Percentiles rank a stretch among this genome's conserved stretches.
phyloP scores from a whole-genome alignment of 2,329 filamentous ascomycete species.

The Coniochaeta sp. region DNA sequence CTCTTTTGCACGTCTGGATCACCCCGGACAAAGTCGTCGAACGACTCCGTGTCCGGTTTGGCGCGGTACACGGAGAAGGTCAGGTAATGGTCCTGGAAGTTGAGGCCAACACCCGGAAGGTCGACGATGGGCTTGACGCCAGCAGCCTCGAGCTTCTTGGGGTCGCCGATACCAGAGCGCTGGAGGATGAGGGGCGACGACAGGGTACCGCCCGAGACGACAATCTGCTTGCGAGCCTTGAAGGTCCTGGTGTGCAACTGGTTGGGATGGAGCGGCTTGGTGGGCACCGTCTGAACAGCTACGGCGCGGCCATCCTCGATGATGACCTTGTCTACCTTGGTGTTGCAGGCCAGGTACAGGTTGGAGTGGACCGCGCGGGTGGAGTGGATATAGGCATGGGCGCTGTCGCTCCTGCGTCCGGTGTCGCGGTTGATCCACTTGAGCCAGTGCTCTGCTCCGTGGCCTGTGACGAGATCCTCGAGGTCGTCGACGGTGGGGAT shows the following conservation, averaged over 20 bases:
- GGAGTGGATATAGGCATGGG: constrained; percentile 71
- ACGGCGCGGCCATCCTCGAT: constrained; percentile 66
- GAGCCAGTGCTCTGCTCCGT: constrained; percentile 74
- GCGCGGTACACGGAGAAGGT: constrained; percentile 65
- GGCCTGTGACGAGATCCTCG: constrained; percentile 60
- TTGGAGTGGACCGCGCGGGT: constrained; percentile 64
- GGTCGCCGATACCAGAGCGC: constrained; percentile 66
- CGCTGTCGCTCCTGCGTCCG: constrained; percentile 68
- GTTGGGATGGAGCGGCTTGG: constrained; percentile 56
- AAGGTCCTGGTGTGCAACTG: constrained; percentile 47
- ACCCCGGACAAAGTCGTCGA: constrained; percentile 73
- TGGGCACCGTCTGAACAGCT: constrained; percentile 61
- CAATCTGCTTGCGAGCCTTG: constrained; percentile 64
- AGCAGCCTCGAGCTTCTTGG: constrained; percentile 59
- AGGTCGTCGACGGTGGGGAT: constrained; percentile 66
- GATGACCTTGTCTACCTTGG: constrained; percentile 70
- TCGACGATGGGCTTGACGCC: constrained; percentile 64
- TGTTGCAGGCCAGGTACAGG: constrained; percentile 65
- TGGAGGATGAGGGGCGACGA: constrained; percentile 70
- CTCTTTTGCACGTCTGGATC: constrained; percentile 64
- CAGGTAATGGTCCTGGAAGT: constrained; percentile 72
- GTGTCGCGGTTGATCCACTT: constrained; percentile 77
- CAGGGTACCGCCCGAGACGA: constrained; percentile 65
- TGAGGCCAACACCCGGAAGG: constrained; percentile 65
- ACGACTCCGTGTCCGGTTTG: constrained; percentile 68